phyloP scores from a whole-genome alignment of 331 rosid species.

The Dryas integrifolia region DNA sequence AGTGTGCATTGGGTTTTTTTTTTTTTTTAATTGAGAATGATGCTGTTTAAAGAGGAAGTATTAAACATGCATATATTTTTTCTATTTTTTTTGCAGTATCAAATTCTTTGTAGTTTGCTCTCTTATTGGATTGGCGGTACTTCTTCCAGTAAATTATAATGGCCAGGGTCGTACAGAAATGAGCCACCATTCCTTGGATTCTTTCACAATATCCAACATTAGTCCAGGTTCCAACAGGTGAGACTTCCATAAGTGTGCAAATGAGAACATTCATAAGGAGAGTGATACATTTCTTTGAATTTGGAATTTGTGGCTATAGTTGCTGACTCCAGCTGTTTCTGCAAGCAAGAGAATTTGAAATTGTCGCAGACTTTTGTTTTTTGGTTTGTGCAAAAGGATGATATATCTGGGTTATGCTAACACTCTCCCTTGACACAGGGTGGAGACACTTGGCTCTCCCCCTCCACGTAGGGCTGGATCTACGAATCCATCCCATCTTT shows the following conservation, averaged over 20 bases:
- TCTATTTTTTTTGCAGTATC: constrained; percentile 46
- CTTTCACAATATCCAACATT: constrained; percentile 77
- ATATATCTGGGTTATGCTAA: too few relatives aligned
- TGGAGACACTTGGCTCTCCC: neutral
- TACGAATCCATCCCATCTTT: neutral
- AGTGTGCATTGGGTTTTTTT: neutral
- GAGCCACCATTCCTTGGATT: constrained; percentile 52
- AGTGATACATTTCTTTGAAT: neutral
- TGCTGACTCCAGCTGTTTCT: neutral
- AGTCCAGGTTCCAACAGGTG: constrained; percentile 64
- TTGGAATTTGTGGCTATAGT: neutral
- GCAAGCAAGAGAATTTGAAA: constrained; percentile 3
- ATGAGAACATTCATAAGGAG: neutral
- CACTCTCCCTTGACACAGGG: too few relatives aligned
- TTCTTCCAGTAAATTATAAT: constrained; percentile 65
- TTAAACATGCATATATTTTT: neutral
- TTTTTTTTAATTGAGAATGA: neutral
- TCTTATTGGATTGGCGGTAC: constrained; percentile 62
- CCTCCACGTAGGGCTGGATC: neutral
- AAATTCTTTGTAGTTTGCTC: constrained; percentile 68
- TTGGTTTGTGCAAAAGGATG: too few relatives aligned
- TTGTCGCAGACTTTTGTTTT: neutral
- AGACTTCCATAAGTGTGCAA: constrained; percentile 1
- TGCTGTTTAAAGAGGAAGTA: neutral
- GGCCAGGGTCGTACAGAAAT: constrained; percentile 31